Percentiles rank a stretch among this genome's conserved stretches.
phyloP scores from a whole-genome alignment of 345 rosid genomes.

The Arabidopsis suecica region DNA sequence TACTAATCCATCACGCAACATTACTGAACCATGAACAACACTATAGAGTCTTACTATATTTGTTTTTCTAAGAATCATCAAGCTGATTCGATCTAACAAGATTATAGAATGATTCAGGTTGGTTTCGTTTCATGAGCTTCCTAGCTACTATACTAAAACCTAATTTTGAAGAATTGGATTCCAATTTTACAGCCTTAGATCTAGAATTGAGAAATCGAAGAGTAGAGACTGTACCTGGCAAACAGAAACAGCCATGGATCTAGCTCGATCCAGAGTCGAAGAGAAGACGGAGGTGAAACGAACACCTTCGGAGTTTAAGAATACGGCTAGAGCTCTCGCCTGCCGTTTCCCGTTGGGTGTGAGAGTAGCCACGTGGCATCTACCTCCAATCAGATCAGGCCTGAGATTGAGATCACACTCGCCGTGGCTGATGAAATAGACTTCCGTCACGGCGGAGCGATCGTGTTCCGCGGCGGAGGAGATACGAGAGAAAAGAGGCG shows the following conservation, averaged over 20 bases:
- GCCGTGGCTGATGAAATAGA: conserved; percentile 77
- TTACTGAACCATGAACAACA: background rate
- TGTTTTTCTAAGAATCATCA: background rate
- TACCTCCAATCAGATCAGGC: conserved; percentile 87
- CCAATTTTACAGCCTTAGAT: conserved; percentile 19
- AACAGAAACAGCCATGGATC: conserved; percentile 85
- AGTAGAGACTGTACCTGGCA: conserved; percentile 62
- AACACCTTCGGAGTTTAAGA: conserved; percentile 79
- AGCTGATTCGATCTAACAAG: conserved; percentile 8
- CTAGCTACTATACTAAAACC: background rate
- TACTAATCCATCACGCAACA: background rate
- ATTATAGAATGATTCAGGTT: background rate
- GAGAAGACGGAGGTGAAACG: conserved; percentile 78
- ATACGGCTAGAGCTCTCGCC: conserved; percentile 94
- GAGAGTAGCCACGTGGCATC: conserved; percentile 72
- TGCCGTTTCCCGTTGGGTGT: conserved; percentile 89
- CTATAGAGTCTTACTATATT: background rate
- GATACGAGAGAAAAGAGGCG: conserved; percentile 53
- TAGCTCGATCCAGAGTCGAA: conserved; percentile 91
- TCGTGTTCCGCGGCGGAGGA: conserved; percentile 50
- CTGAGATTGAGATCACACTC: conserved; percentile 81
- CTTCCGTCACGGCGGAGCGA: conserved; percentile 53
- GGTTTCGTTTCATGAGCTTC: background rate
- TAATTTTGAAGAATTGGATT: background rate
- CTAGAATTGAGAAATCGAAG: conserved; percentile 9